A percentile compares a stretch with the other conserved stretches of the same genome.
These are phyloP conservation scores for Suillus plorans DNA, from an alignment of 768 basidiomycete genomes.

Conservation along the genomic window DNA sequence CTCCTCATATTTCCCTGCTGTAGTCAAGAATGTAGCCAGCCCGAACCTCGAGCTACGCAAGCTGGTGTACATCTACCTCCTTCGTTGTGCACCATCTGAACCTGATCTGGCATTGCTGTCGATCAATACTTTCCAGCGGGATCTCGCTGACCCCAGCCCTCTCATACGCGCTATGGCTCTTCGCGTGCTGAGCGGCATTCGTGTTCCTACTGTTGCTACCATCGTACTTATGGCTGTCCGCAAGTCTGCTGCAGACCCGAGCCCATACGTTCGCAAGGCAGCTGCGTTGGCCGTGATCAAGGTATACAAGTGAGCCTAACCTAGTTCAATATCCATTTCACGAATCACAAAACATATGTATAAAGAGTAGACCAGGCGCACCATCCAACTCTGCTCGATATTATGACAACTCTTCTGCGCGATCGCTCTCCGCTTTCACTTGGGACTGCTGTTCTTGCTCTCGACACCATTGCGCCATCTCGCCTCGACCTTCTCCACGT, in stretches of 20 bases:
- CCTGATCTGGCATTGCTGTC: slow-evolving; percentile 94
- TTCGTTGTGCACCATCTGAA: slow-evolving; percentile 90
- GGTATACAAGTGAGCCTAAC: slow-evolving; percentile 64
- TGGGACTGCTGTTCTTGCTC: slow-evolving; percentile 84
- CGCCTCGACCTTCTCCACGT: slow-evolving; percentile 85
- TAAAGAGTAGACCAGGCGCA: slow-evolving; percentile 73
- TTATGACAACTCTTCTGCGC: slow-evolving; percentile 61
- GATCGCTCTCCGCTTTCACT: slow-evolving; percentile 87
- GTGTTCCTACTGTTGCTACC: slow-evolving; percentile 83
- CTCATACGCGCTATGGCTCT: slow-evolving; percentile 96
- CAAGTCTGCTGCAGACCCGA: slow-evolving; percentile 88
- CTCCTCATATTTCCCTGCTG: slow-evolving; percentile 92
- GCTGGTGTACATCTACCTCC: slow-evolving; percentile 95
- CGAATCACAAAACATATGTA: not conserved
- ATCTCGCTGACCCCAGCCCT: slow-evolving; percentile 88
- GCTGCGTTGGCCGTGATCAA: slow-evolving; percentile 90
- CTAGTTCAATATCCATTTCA: slow-evolving; percentile 8
- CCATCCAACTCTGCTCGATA: slow-evolving; percentile 65
- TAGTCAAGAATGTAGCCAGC: slow-evolving; percentile 96
- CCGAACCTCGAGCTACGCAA: slow-evolving; percentile 92
- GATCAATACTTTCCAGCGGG: slow-evolving; percentile 98
- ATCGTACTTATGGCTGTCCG: slow-evolving; percentile 87
- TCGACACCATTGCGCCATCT: slow-evolving; percentile 83
- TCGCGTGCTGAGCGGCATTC: slow-evolving; percentile 88
- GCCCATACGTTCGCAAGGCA: slow-evolving; percentile 93